Base-by-base conservation (phyloP, 331 rosid species). In the Acacia concinna region DNA sequence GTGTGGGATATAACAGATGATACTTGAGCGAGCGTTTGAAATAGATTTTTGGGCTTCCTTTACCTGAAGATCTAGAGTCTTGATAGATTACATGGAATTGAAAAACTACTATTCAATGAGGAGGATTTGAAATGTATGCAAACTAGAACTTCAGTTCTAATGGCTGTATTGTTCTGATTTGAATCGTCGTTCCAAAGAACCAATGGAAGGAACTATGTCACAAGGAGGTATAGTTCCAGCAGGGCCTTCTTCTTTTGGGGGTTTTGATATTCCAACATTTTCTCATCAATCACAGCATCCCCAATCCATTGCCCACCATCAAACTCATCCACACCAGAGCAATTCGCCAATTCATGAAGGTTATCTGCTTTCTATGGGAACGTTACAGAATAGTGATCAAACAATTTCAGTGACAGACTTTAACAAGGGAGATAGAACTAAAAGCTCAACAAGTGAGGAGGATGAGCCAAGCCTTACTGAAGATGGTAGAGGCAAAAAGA, bases 141-240 rank as follows among this genome's bases (percentile, higher is more conserved):
- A 56, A 37, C 25, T 87, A 68, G 79, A 78, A 74, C 41, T 84
- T 47, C 46, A 14, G 23, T 21, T 60, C 21, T 74, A 59, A 57
- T 74, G 59, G 37, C 27, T 81, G 71, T 46, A 64, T 77, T 76
- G 78, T 73, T 77, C 57, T 82, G 85, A 86, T 86, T 17, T 79
- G 74, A 41, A 27, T 81, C 85, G 3, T 75, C 73, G 68, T 77
- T 73, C 25, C 68, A 79, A 70, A 67, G 76, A 82, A 85, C 79
- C 72, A 72, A 94, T 95, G 98, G 97, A 95, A 86, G 97, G 91
- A 34, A 87, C 90, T 84, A 79, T 94, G 73, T 77, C 97, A 62
- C 97, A 85, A 44, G 97, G 95, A 84, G 92, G 91, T 79, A 78
- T 89, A 74, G 37, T 86, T 88, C 90, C 87, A 30, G 90, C 88